Evolutionary conservation across 2,329 filamentous ascomycete genomes (phyloP).

Genomic region (Clonostachys chloroleuca): DNA sequence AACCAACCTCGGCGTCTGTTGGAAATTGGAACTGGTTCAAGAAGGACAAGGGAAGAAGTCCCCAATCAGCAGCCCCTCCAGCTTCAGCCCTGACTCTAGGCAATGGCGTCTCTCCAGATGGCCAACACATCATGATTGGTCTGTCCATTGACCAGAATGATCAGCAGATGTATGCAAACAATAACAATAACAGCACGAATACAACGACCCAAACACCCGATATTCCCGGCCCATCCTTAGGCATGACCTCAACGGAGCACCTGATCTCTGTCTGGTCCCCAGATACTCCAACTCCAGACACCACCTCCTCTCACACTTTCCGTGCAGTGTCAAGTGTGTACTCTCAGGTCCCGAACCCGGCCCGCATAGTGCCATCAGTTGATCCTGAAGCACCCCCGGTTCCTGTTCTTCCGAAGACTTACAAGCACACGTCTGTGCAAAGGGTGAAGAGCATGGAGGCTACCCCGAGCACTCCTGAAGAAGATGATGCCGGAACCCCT

Average conservation of each 20-base stretch:
- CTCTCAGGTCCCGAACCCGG: constrained; percentile 40
- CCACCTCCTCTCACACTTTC: constrained; percentile 39
- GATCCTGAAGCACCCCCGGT: constrained; percentile 50
- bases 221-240: neutral
- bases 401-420: constrained; percentile 46
- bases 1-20: constrained; percentile 46
- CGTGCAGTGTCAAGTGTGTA: constrained; percentile 56
- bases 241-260: constrained; percentile 15
- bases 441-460: constrained; percentile 28
- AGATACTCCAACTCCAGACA: constrained; percentile 56
- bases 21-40: constrained; percentile 55
- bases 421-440: constrained; percentile 25
- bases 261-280: constrained; percentile 55
- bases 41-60: constrained; percentile 25
- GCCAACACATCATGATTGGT: constrained; percentile 70
- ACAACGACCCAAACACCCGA: neutral
- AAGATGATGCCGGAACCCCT: constrained; percentile 52
- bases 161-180: neutral
- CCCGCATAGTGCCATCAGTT: constrained; percentile 5
- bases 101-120: constrained; percentile 59
- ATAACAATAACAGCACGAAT: neutral
- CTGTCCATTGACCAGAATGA: constrained; percentile 33
- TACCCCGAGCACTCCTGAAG: constrained; percentile 22
- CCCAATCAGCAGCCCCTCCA: constrained; percentile 16
- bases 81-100: constrained; percentile 16